Evolutionary conservation across 768 basidiomycete genomes (phyloP).

Genomic region (Russula sp.): DNA sequence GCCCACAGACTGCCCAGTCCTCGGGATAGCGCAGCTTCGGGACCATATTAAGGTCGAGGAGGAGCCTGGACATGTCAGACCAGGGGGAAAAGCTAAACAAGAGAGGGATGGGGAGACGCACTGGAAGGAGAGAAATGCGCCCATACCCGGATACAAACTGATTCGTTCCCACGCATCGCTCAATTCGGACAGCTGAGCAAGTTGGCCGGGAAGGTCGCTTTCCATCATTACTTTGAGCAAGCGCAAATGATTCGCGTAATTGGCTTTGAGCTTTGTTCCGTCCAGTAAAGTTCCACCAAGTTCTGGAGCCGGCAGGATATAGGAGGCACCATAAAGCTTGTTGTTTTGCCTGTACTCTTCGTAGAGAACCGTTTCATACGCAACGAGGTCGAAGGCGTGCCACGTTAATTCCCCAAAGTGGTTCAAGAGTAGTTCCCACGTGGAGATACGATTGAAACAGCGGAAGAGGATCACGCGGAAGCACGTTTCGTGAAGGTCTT

Average conservation of each 20-base stretch:
- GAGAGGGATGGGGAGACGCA: conserved; percentile 21
- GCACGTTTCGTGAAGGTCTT: conserved; percentile 52
- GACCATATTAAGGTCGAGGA: conserved; percentile 36
- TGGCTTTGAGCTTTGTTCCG: conserved; percentile 27
- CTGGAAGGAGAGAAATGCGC: conserved; percentile 69
- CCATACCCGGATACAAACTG: conserved; percentile 63
- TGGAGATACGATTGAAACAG: conserved; percentile 62
- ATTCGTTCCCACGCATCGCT: conserved; percentile 54
- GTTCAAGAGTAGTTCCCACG: conserved; percentile 56
- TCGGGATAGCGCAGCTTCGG: conserved; percentile 51
- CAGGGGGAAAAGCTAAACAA: neutral
- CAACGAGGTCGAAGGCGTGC: conserved; percentile 45
- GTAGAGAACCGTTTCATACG: conserved; percentile 50
- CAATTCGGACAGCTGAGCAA: conserved; percentile 47
- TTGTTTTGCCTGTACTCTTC: conserved; percentile 34
- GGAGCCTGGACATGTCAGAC: conserved; percentile 27
- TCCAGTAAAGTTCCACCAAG: conserved; percentile 35
- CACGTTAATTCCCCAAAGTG: conserved; percentile 57
- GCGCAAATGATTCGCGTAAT: conserved; percentile 56
- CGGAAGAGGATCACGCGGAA: conserved; percentile 73
- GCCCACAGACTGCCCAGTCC: conserved; percentile 61
- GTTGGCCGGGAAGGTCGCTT: conserved; percentile 42
- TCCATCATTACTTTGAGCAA: conserved; percentile 47
- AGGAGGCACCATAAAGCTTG: conserved; percentile 63
- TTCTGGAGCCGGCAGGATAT: conserved; percentile 63